phyloP scores from a whole-genome alignment of 1,139 yeast species.

The Pichia sp. region DNA sequence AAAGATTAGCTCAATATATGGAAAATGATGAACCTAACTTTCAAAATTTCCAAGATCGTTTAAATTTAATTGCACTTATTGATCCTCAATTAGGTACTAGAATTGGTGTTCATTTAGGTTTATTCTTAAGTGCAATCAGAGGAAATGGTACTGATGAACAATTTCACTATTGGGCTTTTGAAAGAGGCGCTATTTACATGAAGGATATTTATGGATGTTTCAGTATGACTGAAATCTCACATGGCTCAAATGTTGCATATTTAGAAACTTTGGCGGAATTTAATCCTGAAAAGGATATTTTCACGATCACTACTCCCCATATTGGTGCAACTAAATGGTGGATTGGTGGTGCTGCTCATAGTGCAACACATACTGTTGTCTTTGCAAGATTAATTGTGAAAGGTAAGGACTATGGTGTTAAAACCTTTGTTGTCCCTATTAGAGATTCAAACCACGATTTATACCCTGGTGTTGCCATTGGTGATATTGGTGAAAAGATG shows the following conservation, averaged over 20 bases:
- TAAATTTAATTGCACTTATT: constrained; percentile 42
- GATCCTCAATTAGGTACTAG: constrained; percentile 53
- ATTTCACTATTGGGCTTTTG: constrained; percentile 69
- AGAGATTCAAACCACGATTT: constrained; percentile 72
- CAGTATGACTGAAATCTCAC: constrained; percentile 93
- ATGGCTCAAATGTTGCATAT: constrained; percentile 92
- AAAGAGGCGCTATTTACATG: constrained; percentile 65
- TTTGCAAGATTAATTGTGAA: constrained; percentile 82
- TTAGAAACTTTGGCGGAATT: constrained; percentile 90
- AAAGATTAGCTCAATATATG: constrained; percentile 43
- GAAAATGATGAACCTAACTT: constrained; percentile 40
- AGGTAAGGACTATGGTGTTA: constrained; percentile 87
- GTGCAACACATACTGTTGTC: constrained; percentile 79
- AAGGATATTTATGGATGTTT: constrained; percentile 84
- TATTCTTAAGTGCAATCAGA: constrained; percentile 45
- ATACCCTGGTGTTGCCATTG: constrained; percentile 76
- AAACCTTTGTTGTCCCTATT: constrained; percentile 86
- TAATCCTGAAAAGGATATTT: constrained; percentile 62
- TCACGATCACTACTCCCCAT: constrained; percentile 82
- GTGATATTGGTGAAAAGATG: constrained; percentile 94
- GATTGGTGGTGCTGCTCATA: constrained; percentile 98
- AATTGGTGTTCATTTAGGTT: constrained; percentile 51
- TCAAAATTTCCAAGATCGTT: constrained; percentile 39
- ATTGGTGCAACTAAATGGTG: constrained; percentile 96
- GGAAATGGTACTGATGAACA: constrained; percentile 55